Percentiles rank a stretch among this genome's conserved stretches.
These are phyloP conservation scores for Tricholomella constricta DNA, from an alignment of 768 basidiomycete genomes.

Conservation along the genomic window DNA sequence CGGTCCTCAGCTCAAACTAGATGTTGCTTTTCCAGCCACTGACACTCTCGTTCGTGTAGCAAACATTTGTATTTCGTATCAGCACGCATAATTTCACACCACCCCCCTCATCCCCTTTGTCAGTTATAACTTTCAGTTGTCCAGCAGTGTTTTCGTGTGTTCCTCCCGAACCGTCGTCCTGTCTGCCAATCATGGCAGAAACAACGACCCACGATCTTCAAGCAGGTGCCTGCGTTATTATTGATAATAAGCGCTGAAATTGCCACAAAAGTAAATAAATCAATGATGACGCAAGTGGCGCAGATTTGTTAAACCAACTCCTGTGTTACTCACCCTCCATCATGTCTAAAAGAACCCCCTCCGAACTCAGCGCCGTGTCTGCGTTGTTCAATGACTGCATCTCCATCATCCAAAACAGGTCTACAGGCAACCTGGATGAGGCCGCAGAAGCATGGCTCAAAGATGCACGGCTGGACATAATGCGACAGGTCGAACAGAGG, in stretches of 20 bases:
- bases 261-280: too few species aligned
- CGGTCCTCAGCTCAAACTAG: conserved; percentile 6
- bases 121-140: too few species aligned
- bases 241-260: too few species aligned
- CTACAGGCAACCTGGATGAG: not conserved
- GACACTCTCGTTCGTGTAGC: conserved; percentile 16
- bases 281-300: too few species aligned
- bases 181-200: too few species aligned
- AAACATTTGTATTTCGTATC: conserved; percentile 18
- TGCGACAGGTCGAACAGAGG: conserved; percentile 2
- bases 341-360: not conserved
- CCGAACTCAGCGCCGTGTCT: conserved; percentile 9
- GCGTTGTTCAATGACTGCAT: conserved; percentile 12
- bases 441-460: conserved; percentile 10
- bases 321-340: not conserved
- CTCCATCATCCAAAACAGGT: not conserved
- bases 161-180: too few species aligned
- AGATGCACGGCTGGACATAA: not conserved
- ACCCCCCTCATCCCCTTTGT: not conserved
- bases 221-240: too few species aligned
- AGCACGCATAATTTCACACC: conserved; percentile 15
- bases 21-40: conserved; percentile 11
- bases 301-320: not conserved
- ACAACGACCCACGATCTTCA: too few species aligned
- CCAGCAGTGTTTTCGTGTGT: too few species aligned